Conservation (phyloP, 768 basidiomycete species). For the Lactifluus echinatus region DNA sequence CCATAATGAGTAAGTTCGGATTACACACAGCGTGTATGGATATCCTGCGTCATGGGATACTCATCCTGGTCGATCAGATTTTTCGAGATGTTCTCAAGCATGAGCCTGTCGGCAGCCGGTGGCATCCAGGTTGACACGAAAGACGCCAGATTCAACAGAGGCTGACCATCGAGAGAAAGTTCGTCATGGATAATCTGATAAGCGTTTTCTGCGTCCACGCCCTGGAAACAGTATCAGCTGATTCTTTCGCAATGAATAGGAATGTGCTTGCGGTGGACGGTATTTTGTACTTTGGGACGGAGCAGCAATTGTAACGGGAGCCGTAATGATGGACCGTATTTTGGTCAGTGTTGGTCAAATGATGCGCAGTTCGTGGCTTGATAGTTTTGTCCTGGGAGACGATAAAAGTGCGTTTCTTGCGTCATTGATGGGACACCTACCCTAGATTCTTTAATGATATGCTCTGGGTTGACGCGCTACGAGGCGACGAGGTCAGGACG, state of each 20-base stretch:
- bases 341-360: slow-evolving; percentile 30
- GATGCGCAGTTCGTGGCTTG: slow-evolving; percentile 27
- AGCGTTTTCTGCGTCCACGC: slow-evolving; percentile 41
- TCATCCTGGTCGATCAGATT: slow-evolving; percentile 66
- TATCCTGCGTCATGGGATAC: slow-evolving; percentile 48
- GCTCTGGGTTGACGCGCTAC: slow-evolving; percentile 19
- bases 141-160: slow-evolving; percentile 54
- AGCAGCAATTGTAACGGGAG: slow-evolving; percentile 55
- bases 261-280: slow-evolving; percentile 38
- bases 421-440: neutral
- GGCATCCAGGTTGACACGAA: slow-evolving; percentile 66
- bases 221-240: slow-evolving; percentile 29
- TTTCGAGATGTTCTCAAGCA: slow-evolving; percentile 57
- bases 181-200: slow-evolving; percentile 61
- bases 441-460: slow-evolving; percentile 12
- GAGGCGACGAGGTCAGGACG: neutral
- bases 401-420: no score
- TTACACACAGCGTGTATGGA: slow-evolving; percentile 13
- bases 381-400: slow-evolving; percentile 35
- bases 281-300: slow-evolving; percentile 62
- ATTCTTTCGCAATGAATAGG: neutral
- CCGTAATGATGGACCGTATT: slow-evolving; percentile 40
- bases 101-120: slow-evolving; percentile 41
- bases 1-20: neutral
- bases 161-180: slow-evolving; percentile 45